Conservation (phyloP, 495 filamentous ascomycete species). For the Penicillium bialowiezense region DNA sequence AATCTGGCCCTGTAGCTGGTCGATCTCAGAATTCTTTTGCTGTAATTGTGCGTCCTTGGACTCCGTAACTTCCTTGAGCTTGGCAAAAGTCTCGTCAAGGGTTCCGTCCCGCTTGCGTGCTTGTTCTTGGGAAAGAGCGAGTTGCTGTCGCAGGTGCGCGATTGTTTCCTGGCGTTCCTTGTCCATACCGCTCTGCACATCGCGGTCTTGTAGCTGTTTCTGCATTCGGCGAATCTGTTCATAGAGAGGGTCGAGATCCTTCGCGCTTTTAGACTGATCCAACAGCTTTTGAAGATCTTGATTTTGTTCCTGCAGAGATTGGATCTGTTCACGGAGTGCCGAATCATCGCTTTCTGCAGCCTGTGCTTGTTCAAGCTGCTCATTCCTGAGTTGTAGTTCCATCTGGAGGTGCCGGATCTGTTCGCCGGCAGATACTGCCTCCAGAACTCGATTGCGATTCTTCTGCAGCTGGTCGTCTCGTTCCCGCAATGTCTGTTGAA, state of each 20-base stretch:
- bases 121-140: conserved; percentile 37
- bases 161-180: conserved; percentile 37
- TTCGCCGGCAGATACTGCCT: conserved; percentile 38
- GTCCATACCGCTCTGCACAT: conserved; percentile 21
- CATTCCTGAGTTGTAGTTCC: conserved; percentile 36
- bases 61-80: conserved; percentile 34
- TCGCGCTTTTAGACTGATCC: conserved; percentile 19
- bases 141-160: conserved; percentile 38
- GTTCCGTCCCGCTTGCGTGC: conserved; percentile 34
- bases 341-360: conserved; percentile 21
- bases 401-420: conserved; percentile 39
- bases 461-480: conserved; percentile 38
- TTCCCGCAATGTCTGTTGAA: conserved; percentile 33
- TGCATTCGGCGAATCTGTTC: conserved; percentile 36
- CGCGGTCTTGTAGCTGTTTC: conserved; percentile 30
- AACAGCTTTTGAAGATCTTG: conserved; percentile 28
- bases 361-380: conserved; percentile 30
- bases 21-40: conserved; percentile 40
- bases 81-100: conserved; percentile 37
- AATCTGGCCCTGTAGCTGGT: conserved; percentile 39
- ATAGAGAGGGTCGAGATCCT: conserved; percentile 26
- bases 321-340: conserved; percentile 31
- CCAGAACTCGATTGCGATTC: conserved; percentile 32
- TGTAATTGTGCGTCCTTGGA: conserved; percentile 35
- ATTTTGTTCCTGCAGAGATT: conserved; percentile 30